Evolutionary conservation across 805 yeast genomes (phyloP).

Genomic region (Teunomyces pallodes): DNA sequence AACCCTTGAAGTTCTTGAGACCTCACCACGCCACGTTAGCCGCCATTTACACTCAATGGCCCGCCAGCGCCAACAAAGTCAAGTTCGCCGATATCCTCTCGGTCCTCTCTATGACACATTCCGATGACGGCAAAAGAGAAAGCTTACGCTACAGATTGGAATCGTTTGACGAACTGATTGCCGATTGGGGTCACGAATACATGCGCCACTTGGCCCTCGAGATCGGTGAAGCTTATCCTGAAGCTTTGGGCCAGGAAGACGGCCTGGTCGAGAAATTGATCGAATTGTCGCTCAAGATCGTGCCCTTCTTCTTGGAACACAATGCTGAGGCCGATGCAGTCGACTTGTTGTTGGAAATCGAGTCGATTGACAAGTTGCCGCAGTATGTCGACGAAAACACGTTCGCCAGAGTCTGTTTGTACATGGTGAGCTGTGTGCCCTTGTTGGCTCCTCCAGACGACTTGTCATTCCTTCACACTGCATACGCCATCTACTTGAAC

Average conservation of each 20-base stretch:
- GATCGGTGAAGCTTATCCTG: conserved; percentile 83
- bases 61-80: conserved; percentile 22
- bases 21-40: conserved; percentile 78
- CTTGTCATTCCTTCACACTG: conserved; percentile 78
- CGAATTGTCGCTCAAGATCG: conserved; percentile 69
- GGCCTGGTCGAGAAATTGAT: conserved; percentile 44
- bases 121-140: conserved; percentile 76
- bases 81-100: conserved; percentile 86
- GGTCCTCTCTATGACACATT: conserved; percentile 91
- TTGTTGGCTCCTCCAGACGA: conserved; percentile 95
- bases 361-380: conserved; percentile 77
- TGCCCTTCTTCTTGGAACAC: conserved; percentile 87
- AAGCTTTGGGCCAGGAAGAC: conserved; percentile 37
- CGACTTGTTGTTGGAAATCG: conserved; percentile 86
- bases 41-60: conserved; percentile 68
- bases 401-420: conserved; percentile 84
- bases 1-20: conserved; percentile 91
- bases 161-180: conserved; percentile 55
- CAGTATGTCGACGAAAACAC: conserved; percentile 83
- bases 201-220: conserved; percentile 93
- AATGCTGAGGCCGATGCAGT: conserved; percentile 99
- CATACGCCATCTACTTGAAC: conserved; percentile 77
- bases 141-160: conserved; percentile 74
- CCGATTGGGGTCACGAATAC: conserved; percentile 98
- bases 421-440: conserved; percentile 96